phyloP scores from a whole-genome alignment of 139 green algal species.

The Klebsormidium nitens region DNA sequence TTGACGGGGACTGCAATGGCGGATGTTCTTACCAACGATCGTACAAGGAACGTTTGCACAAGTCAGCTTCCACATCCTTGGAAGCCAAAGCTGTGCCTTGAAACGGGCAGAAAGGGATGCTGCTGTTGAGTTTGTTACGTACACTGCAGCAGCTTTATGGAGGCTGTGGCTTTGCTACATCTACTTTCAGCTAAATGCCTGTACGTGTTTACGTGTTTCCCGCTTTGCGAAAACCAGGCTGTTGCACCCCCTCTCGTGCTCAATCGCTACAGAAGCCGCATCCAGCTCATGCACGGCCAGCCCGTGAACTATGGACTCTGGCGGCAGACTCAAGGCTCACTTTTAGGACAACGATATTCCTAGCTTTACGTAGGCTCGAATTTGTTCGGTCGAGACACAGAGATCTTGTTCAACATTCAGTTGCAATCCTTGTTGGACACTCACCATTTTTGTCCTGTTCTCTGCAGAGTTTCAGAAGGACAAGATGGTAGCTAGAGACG shows the following conservation, averaged over 20 bases:
- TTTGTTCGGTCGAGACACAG: neutral
- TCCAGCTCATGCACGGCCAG: too few relatives aligned
- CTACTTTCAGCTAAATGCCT: too few relatives aligned
- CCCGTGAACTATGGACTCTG: too few relatives aligned
- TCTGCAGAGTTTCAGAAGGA: conserved; percentile 12
- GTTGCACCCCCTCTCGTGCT: too few relatives aligned
- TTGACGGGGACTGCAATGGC: neutral
- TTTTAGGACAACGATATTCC: neutral
- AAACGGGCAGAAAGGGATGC: too few relatives aligned
- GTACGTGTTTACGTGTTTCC: too few relatives aligned
- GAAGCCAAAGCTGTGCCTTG: neutral
- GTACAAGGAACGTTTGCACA: neutral
- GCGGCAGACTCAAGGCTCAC: too few relatives aligned
- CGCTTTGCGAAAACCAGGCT: too few relatives aligned
- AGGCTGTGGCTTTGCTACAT: too few relatives aligned
- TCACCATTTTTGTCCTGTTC: neutral
- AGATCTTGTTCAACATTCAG: neutral
- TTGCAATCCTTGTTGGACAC: neutral
- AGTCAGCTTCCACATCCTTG: neutral
- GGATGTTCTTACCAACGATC: neutral
- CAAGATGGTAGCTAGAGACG: conserved; percentile 25
- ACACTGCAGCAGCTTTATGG: too few relatives aligned
- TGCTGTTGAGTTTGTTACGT: too few relatives aligned
- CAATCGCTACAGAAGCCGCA: too few relatives aligned
- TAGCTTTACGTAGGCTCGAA: neutral